Conservation (phyloP, 768 basidiomycete species). For the Termitomyces sp. region DNA sequence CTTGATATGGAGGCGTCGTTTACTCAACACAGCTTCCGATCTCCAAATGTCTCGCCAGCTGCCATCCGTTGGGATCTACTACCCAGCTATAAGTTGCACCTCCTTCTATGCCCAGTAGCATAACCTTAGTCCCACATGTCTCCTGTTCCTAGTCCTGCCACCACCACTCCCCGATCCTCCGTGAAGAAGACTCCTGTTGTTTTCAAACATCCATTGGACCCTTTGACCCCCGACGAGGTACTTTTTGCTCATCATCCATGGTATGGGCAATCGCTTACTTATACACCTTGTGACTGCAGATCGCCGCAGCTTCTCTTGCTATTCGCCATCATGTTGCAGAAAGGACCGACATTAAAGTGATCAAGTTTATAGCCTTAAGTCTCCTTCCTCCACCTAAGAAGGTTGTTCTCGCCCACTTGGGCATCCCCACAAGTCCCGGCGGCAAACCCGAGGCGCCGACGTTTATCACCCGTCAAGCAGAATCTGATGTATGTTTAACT, state of each 20-base stretch:
- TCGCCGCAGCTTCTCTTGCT: constrained; percentile 56
- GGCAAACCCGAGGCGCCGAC: constrained; percentile 46
- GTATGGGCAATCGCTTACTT: background rate
- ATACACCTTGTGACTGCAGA: constrained; percentile 37
- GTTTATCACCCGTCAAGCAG: constrained; percentile 65
- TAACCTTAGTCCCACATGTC: constrained; percentile 18
- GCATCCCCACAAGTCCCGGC: constrained; percentile 66
- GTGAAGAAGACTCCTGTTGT: constrained; percentile 15
- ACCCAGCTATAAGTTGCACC: background rate
- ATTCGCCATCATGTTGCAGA: constrained; percentile 51
- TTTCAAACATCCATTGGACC: constrained; percentile 60
- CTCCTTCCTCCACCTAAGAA: constrained; percentile 74
- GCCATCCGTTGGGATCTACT: background rate
- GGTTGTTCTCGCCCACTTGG: constrained; percentile 72
- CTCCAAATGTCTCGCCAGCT: background rate
- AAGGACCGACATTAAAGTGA: constrained; percentile 57
- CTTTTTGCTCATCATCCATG: background rate
- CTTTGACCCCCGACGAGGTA: constrained; percentile 64
- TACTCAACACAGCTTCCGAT: background rate
- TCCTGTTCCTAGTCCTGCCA: constrained; percentile 13
- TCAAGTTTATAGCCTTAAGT: constrained; percentile 68
- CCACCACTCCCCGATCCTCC: constrained; percentile 13
- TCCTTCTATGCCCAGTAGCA: constrained; percentile 9
- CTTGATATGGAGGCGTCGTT: background rate
- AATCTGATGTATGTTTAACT: constrained; percentile 61